These are phyloP conservation scores for Fusarium lyarnte DNA, from an alignment of 2,329 filamentous ascomycete genomes.

Conservation along the genomic window DNA sequence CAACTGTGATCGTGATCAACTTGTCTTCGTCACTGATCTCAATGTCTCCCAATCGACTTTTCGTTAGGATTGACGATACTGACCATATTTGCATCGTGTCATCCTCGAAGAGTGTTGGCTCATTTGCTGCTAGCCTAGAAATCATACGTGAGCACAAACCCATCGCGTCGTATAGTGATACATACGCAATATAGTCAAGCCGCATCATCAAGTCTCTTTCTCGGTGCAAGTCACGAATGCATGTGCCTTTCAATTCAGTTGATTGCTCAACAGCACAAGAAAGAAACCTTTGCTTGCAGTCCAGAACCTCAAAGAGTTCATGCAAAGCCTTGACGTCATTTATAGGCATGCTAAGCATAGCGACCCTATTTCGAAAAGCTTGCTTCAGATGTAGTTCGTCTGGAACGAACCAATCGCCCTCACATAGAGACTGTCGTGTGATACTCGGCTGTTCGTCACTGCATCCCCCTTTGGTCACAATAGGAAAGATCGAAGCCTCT, in stretches of 20 bases:
- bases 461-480: rapidly evolving
- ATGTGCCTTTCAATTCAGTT: not conserved
- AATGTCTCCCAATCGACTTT: not conserved
- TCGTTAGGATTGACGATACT: not conserved
- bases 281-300: not conserved
- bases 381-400: rapidly evolving
- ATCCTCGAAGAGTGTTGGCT: not conserved
- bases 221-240: not conserved
- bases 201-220: not conserved
- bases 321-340: not conserved
- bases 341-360: not conserved
- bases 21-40: not conserved
- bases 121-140: not conserved
- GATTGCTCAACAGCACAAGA: not conserved
- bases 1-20: not conserved
- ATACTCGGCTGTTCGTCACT: not conserved
- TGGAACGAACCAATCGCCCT: not conserved
- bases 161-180: not conserved
- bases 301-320: not conserved
- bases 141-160: not conserved
- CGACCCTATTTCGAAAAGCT: not conserved
- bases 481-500: not conserved
- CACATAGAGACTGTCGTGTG: not conserved
- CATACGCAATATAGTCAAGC: not conserved
- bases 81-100: not conserved